A percentile compares a stretch with the other conserved stretches of the same genome.
phyloP scores from a whole-genome alignment of 257 asterid species.

The Plantago major region DNA sequence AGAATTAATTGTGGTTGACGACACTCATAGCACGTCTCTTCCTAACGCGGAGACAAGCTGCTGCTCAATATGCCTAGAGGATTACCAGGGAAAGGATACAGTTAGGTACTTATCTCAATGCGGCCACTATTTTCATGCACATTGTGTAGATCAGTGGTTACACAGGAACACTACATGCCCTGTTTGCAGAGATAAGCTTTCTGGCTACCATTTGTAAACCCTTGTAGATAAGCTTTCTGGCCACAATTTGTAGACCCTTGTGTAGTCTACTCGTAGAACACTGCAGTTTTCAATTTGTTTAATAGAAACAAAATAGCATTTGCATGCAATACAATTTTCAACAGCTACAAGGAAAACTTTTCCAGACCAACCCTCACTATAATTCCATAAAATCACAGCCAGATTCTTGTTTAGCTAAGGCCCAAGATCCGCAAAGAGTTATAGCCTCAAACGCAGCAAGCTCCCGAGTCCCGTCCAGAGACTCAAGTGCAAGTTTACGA shows the following conservation, averaged over 20 bases:
- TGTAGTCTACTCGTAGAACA: too few species aligned
- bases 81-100: constrained; percentile 19
- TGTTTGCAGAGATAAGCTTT: constrained; percentile 21
- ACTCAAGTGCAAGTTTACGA: too few species aligned
- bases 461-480: too few species aligned
- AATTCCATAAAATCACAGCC: too few species aligned
- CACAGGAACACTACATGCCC: constrained; percentile 27
- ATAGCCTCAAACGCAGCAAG: too few species aligned
- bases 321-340: too few species aligned
- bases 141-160: constrained; percentile 34
- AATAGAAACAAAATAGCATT: too few species aligned
- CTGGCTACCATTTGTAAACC: background rate
- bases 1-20: constrained; percentile 15
- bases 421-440: too few species aligned
- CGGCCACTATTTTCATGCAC: constrained; percentile 34
- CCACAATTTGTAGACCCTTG: background rate
- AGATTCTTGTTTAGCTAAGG: too few species aligned
- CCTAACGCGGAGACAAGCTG: constrained; percentile 14
- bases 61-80: constrained; percentile 36
- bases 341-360: too few species aligned
- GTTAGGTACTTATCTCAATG: constrained; percentile 23
- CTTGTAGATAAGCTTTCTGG: background rate
- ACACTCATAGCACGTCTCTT: constrained; percentile 17
- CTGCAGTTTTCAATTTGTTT: too few species aligned
- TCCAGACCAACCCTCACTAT: too few species aligned